These are phyloP conservation scores for Sugiyamaella smithiae DNA, from an alignment of 805 yeast genomes.

Conservation along the genomic window DNA sequence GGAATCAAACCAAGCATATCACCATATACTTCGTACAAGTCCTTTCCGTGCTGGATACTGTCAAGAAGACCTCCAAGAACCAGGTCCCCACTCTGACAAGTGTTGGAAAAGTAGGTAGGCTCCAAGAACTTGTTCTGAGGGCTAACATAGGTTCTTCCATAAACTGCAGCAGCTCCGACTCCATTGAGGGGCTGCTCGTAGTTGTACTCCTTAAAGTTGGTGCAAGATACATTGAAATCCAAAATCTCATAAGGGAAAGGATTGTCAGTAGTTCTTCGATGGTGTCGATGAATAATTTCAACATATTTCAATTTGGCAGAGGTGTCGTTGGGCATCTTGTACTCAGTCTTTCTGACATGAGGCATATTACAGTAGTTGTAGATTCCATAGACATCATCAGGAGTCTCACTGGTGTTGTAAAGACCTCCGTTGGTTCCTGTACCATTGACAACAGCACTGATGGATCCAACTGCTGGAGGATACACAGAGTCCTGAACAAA, in stretches of 20 bases:
- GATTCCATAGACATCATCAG: constrained; percentile 33
- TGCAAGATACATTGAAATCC: constrained; percentile 20
- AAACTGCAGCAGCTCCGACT: constrained; percentile 16
- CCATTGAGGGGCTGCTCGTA: constrained; percentile 27
- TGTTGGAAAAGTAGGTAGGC: constrained; percentile 30
- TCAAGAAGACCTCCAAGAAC: constrained; percentile 42
- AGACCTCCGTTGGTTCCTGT: constrained; percentile 14
- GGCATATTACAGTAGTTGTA: constrained; percentile 49
- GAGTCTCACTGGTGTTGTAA: constrained; percentile 16
- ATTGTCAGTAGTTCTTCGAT: constrained; percentile 45
- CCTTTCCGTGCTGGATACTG: constrained; percentile 40
- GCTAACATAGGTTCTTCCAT: constrained; percentile 27
- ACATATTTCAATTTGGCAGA: constrained; percentile 33
- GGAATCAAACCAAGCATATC: constrained; percentile 37
- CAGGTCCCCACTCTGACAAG: constrained; percentile 42
- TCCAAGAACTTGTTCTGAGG: constrained; percentile 32
- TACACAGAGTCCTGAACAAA: constrained; percentile 15
- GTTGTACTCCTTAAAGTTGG: constrained; percentile 25
- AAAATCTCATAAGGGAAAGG: constrained; percentile 34
- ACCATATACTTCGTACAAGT: constrained; percentile 39
- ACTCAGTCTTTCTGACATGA: constrained; percentile 37
- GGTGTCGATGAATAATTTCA: constrained; percentile 45
- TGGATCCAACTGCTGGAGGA: constrained; percentile 12
- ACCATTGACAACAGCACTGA: constrained; percentile 8
- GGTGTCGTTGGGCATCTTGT: constrained; percentile 17